These are phyloP conservation scores for Gymnopus androsaceus DNA, from an alignment of 1,284 basidiomycete genomes.

Conservation along the genomic window DNA sequence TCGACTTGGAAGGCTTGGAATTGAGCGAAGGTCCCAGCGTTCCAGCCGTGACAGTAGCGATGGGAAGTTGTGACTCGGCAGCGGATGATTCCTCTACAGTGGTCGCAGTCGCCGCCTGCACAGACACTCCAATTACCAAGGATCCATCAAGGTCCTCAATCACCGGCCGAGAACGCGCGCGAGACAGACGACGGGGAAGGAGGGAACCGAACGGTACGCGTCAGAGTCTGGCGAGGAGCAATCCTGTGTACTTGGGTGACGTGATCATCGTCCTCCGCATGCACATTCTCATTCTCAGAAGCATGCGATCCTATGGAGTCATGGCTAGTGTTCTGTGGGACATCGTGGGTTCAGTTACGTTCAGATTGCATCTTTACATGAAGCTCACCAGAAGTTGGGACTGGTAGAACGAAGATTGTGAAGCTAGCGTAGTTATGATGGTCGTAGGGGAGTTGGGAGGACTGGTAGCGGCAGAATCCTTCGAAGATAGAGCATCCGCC, in stretches of 20 bases:
- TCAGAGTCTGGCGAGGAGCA: slow-evolving; percentile 49
- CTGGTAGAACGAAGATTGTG: slow-evolving; percentile 52
- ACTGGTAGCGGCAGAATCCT: slow-evolving; percentile 49
- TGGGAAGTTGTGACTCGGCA: slow-evolving; percentile 29
- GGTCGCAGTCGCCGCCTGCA: slow-evolving; percentile 56
- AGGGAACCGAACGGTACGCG: slow-evolving; percentile 49
- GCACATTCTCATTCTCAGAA: slow-evolving; percentile 37
- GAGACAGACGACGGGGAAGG: slow-evolving; percentile 55
- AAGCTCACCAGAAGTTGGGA: slow-evolving; percentile 45
- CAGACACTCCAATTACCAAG: slow-evolving; percentile 57
- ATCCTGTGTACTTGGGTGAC: slow-evolving; percentile 62
- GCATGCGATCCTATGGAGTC: slow-evolving; percentile 53
- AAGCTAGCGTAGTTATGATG: slow-evolving; percentile 37
- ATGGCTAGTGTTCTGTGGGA: slow-evolving; percentile 44
- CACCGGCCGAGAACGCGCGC: slow-evolving; percentile 47
- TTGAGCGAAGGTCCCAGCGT: slow-evolving; percentile 38
- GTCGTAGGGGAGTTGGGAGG: slow-evolving; percentile 37
- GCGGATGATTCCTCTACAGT: slow-evolving; percentile 26
- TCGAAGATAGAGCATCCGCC: slow-evolving; percentile 17
- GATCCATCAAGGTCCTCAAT: slow-evolving; percentile 31
- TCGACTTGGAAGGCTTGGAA: slow-evolving; percentile 42
- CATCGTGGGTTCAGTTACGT: slow-evolving; percentile 10
- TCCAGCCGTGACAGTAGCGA: slow-evolving; percentile 32
- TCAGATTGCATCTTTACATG: slow-evolving; percentile 8
- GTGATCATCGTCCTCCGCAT: slow-evolving; percentile 47